Evolutionary conservation across 2,329 filamentous ascomycete genomes (phyloP).

Genomic region (Blastomyces emzantsi): DNA sequence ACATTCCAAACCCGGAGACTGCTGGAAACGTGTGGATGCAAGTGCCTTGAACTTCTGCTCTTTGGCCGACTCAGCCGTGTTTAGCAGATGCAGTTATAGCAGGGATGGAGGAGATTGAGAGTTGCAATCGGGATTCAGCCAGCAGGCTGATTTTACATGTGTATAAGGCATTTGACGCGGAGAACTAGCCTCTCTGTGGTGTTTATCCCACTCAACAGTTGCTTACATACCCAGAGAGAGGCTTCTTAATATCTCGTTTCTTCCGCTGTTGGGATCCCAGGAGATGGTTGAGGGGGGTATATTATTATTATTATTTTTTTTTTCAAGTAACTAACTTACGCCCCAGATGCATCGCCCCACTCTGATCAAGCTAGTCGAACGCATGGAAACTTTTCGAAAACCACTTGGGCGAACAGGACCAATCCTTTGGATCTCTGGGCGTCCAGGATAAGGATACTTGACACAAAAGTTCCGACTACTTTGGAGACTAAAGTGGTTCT

Average conservation of each 20-base stretch:
- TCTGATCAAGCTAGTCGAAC: background rate
- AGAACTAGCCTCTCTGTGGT: background rate
- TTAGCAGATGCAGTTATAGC: too few species aligned
- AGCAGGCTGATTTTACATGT: too few species aligned
- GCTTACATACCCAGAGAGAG: too few species aligned
- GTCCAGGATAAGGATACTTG: background rate
- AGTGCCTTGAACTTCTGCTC: too few species aligned
- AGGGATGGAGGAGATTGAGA: too few species aligned
- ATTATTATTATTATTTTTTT: background rate
- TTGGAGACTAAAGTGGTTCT: background rate
- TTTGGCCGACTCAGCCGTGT: too few species aligned
- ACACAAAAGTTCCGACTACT: background rate
- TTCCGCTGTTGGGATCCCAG: background rate
- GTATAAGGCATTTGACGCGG: too few species aligned
- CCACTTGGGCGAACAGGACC: background rate
- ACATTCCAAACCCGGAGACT: too few species aligned
- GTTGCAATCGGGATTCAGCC: too few species aligned
- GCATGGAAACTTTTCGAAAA: background rate
- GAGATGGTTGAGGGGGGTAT: background rate
- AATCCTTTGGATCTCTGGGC: background rate
- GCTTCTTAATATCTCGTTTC: background rate
- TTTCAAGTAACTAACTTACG: background rate
- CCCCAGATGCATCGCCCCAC: conserved; percentile 2
- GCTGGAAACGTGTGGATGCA: too few species aligned
- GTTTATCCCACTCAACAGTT: too few species aligned